phyloP scores from a whole-genome alignment of 2,329 filamentous ascomycete genomes.

The Fusarium incarnatum region DNA sequence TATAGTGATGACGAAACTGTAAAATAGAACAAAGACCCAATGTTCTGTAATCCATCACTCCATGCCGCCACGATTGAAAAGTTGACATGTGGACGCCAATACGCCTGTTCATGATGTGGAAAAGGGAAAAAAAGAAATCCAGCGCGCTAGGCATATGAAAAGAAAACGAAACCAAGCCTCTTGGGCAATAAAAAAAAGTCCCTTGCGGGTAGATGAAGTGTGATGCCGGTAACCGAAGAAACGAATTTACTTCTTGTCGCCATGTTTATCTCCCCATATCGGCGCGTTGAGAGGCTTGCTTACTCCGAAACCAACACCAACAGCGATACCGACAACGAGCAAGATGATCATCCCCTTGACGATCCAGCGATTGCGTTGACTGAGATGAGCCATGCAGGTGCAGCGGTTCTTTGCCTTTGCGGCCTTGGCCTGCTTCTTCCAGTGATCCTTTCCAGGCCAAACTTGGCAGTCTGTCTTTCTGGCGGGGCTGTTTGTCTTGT shows the following conservation, averaged over 20 bases:
- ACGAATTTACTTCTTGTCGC: conserved; percentile 32
- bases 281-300: conserved; percentile 70
- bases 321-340: conserved; percentile 64
- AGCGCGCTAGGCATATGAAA: conserved; percentile 39
- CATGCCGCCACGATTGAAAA: conserved; percentile 29
- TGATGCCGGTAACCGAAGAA: conserved; percentile 24
- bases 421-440: conserved; percentile 69
- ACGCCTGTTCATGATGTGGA: conserved; percentile 48
- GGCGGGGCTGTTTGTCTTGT: conserved; percentile 47
- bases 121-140: conserved; percentile 37
- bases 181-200: conserved; percentile 17
- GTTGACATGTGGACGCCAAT: conserved; percentile 39
- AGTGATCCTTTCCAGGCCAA: conserved; percentile 70
- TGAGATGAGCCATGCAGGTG: conserved; percentile 65
- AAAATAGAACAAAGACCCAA: conserved; percentile 19
- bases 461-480: conserved; percentile 64
- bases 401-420: conserved; percentile 65
- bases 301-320: conserved; percentile 69
- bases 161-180: conserved; percentile 18
- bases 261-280: conserved; percentile 62
- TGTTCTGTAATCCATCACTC: conserved; percentile 46
- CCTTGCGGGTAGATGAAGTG: conserved; percentile 18
- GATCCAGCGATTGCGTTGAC: conserved; percentile 68
- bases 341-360: conserved; percentile 56
- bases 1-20: conserved; percentile 16